Evolutionary conservation across 2,329 filamentous ascomycete genomes (phyloP), one percentile per base, ranked within the genome.

Genomic region (Tolypocladium cylindrosporum): DNA sequence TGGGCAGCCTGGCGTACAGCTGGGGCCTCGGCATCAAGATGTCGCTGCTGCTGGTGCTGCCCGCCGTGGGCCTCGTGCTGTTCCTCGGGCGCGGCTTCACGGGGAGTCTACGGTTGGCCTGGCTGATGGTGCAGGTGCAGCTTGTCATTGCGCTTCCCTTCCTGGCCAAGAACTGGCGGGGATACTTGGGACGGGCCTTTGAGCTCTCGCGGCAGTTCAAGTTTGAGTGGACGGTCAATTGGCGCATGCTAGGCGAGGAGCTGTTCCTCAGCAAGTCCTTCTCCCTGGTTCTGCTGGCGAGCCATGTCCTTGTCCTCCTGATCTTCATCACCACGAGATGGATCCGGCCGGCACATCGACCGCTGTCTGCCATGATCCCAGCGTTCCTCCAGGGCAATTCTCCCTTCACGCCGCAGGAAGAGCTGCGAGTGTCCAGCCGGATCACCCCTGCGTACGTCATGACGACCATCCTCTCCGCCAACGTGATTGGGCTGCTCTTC

Each of bases 211-310:
- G 94, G 57, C 85, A 90, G 65, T 99, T 99, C 75, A 80, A 96
- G 66, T 97, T 93, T 79, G 91, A 93, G 74, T 99, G 94, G 94
- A 99, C 94, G 0, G 94, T 99, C 64, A 99, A 99, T 73, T 99
- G 94, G 94, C 86, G 92, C 57, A 97, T 97, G 70, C 75, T 97
- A n/a, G 87, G 89, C 19, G 91, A 97, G 72, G 83, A 89, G 8
- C 73, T 76, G 0, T 99, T 99, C 66, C 80, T 95, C 53, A 81
- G 79, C 64, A 82, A 76, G 60, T 70, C 75, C 2, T 95, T 96
- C 69, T 84, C 91, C 34, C 65, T 87, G 21, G 72, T 75, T 16
- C 79, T 97, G 55, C 77, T 96, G 34, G 77, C 72, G 1, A 68
- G 83, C 57, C 91, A 97, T 69, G 76, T 77, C 34, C 70, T 76